Evolutionary conservation across 2,329 filamentous ascomycete genomes (phyloP), one percentile per base, ranked within the genome.

Genomic region (Nigrospora sphaerica): DNA sequence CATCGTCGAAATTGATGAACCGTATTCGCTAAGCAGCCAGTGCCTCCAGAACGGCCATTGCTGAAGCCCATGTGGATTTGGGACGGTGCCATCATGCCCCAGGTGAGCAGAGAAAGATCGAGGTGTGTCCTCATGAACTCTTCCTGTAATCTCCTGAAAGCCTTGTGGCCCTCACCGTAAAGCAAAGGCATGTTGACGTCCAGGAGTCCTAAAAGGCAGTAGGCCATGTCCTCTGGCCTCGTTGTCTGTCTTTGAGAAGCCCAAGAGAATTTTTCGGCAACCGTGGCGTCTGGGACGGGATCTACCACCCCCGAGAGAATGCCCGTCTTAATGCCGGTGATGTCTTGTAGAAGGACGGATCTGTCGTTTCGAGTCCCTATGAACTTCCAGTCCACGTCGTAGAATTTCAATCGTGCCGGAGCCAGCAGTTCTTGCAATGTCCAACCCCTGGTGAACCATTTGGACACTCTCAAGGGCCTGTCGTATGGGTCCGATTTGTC

Each of bases 201-300:
- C 31, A 65, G 63, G 1, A 65, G 32, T 0, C 63, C 63, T 6
- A 65, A 42, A 1, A 66, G 46, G 28, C 60, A 59, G 48, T 64
- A 65, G 0, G 62, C 60, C n/a, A 54, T 39, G 44, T 66, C 61
- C 33, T 64, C 57, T 38, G 39, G 33, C 3, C 57, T 47, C 4
- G 48, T 58, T 2, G 57, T 61, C 16, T 50, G 17, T 28, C 62
- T 45, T 6, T 38, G 38, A 3, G 61, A 50, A 13, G 57, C 61
- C 63, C 62, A 65, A 13, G 40, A 38, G 40, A 47, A 39, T 10
- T 18, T 17, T 12, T 28, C 28, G 4, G 46, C 46, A 11, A 47
- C 34, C 2, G 12, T 33, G 19, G 32, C 17, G 13, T 33, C 6
- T 4, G 31, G 17, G 2, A 42, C 6, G 3, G 16, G 32, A n/a